Evolutionary conservation across 1,139 yeast genomes (phyloP), one percentile per base, ranked within the genome.

Genomic region (Pichia sp.): DNA sequence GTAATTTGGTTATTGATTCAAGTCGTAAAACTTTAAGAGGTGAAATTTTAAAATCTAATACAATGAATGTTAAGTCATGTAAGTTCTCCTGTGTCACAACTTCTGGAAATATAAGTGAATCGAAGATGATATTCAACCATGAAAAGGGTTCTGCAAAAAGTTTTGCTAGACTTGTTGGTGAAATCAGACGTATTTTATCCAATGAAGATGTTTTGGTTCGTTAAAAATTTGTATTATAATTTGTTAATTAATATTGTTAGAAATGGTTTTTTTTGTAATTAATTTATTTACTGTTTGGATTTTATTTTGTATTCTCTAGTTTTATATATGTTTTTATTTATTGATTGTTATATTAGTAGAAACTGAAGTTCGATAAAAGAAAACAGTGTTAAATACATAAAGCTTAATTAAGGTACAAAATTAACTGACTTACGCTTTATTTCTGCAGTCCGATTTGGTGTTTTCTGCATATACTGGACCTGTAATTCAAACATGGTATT

Each of bases 111-210:
- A 62, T 60, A 43, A 72, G 66, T 46, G 61, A 68, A 50, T 76
- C 85, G 37, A 71, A 74, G 34, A 66, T 82, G 43, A 74, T 73
- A 48, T 70, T 82, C 51, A 70, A 70, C 38, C 79, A 78, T 61
- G 65, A 73, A 35, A 78, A 76, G 53, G 92, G 92, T n/a, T 77
- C 84, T n/a, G 67, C 71, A n/a, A 79, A 75, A 61, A 78, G 84
- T 22, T 80, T 82, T 61, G 69, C 64, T 39, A 78, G 76, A 57
- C 67, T 83, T 53, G 69, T 71, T 20, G 67, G 66, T 29, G 82
- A 80, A 53, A 62, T 73, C 45, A 70, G 68, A 51, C 68, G 68
- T 50, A 70, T 73, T 40, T 55, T 73, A 47, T 61, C 62, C 34
- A 67, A 69, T 53, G 76, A 73, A 55, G 67, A 55, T 34, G 57